These are phyloP conservation scores for Babesia sp. DNA, from an alignment of 169 alveolate genomes.

Conservation along the genomic window DNA sequence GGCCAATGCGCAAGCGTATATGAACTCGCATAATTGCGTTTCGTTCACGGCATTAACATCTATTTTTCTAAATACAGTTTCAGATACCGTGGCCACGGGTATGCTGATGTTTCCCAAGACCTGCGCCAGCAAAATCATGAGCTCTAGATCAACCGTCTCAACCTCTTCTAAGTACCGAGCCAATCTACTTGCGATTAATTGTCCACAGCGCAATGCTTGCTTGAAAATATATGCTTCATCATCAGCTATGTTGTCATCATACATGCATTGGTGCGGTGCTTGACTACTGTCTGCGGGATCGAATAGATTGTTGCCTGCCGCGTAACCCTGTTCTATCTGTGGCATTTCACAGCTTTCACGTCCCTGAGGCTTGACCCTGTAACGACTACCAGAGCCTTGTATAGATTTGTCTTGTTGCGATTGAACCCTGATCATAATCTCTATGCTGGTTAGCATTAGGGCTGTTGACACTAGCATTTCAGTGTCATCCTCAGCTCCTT, in stretches of 20 bases:
- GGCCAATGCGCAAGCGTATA: slow-evolving; percentile 3
- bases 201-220: background rate
- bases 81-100: background rate
- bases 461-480: background rate
- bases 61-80: background rate
- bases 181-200: background rate
- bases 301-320: background rate
- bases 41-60: background rate
- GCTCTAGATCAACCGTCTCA: background rate
- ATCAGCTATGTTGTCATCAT: background rate
- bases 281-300: background rate
- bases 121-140: slow-evolving; percentile 6
- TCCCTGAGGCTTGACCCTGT: too few species aligned
- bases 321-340: background rate
- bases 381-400: background rate
- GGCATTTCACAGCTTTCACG: too few species aligned
- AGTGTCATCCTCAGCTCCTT: background rate
- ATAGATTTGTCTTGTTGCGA: background rate
- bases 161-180: background rate
- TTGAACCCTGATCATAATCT: background rate
- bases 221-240: background rate
- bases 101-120: slow-evolving; percentile 5
- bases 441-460: slow-evolving; percentile 12
- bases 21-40: background rate
- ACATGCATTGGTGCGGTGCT: background rate